Evolutionary conservation across 176 grass and related monocot species (phyloP), one percentile per base, ranked within the genome.

Genomic region (Oryza brachyantha): DNA sequence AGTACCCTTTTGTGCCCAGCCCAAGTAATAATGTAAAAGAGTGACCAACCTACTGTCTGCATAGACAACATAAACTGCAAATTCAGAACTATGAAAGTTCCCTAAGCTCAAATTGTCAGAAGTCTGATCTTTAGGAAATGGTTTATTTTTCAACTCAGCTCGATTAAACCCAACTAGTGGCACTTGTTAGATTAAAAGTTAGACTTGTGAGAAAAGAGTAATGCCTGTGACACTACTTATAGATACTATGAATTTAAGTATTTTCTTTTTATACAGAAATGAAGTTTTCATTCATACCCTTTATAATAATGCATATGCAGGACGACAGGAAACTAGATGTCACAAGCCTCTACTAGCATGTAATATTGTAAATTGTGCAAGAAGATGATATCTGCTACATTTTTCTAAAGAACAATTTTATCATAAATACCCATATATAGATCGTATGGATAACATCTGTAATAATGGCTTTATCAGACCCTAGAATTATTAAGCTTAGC

Each of bases 21-120:
- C 16, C 36, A 43, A 31, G 8, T 40, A 61, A 50, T 50, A 46
- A 68, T 81, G 25, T 69, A 25, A 46, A 74, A 52, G 24, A 37
- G 29, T 68, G 77, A 43, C 66, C 62, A 81, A 5, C 25, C 16
- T 60, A 3, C 10, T 68, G 50, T 75, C 5, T 58, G 22, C 76
- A 74, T 35, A 67, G 46, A 80, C 36, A 85, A 42, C 35, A 65
- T 69, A 68, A 74, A 68, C 84, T 73, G 35, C 45, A 67, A 41
- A 79, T 66, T 59, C 61, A 74, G 69, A 79, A 60, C 37, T 58
- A 13, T 19, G 24, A 40, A 32, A 25, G 40, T 39, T 50, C 57
- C 50, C 22, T 69, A 40, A 29, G 48, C 41, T 55, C 12, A 5
- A 62, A 66, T 24, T 37, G 58, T 86, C 73, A 84, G 28, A 77